phyloP scores from a whole-genome alignment of 2,329 filamentous ascomycete genomes.

The Metarhizium sp. region DNA sequence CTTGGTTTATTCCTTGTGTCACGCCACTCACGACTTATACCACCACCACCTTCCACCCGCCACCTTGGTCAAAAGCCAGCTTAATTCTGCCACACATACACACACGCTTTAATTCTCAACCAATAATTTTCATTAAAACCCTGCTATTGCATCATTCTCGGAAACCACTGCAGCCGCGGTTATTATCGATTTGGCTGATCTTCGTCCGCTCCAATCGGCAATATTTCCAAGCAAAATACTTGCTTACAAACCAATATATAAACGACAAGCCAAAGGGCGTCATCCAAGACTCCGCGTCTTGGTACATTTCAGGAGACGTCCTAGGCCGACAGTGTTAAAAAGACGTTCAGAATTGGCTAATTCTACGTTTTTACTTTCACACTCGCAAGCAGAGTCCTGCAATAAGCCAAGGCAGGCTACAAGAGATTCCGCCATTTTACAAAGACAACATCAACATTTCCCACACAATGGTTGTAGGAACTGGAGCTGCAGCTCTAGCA shows the following conservation, averaged over 20 bases:
- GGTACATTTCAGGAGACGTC: not conserved
- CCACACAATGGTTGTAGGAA: slow-evolving; percentile 1
- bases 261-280: not conserved
- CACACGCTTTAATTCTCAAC: not conserved
- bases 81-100: not conserved
- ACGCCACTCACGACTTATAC: slow-evolving; percentile 1
- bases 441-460: not conserved
- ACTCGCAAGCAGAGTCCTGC: not conserved
- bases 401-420: not conserved
- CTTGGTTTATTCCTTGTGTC: not conserved
- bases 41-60: not conserved
- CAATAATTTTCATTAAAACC: not conserved
- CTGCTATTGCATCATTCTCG: not conserved
- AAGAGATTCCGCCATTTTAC: not conserved
- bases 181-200: not conserved
- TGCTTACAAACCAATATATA: not conserved
- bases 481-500: not conserved
- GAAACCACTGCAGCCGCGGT: not conserved
- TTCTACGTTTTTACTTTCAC: not conserved
- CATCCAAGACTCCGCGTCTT: not conserved
- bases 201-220: not conserved
- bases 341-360: no score
- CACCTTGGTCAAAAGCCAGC: not conserved
- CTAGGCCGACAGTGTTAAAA: not conserved
- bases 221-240: not conserved